Evolutionary conservation across 164 flowering plant species (phyloP), one percentile per base, ranked within the genome.

Genomic region (Dillenia suffruticosa): DNA sequence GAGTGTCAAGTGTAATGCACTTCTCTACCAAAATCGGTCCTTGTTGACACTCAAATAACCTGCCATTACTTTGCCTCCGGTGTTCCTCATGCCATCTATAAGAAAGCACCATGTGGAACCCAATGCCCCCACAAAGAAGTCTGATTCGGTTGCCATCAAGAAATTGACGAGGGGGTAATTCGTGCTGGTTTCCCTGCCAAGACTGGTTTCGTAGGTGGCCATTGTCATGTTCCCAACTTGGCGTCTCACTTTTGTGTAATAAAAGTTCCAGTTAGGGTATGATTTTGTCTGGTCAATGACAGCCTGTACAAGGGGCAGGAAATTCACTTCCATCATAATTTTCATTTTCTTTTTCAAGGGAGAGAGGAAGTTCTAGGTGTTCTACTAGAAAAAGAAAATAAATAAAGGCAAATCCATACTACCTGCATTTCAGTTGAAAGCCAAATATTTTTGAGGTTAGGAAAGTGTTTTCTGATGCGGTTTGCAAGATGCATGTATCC

Each of bases 371-470:
- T 4, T 32, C 40, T 5, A 32, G 6, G 40, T 45, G 45, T 55
- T 55, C 2, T 44, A n/a, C 7, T 44, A 15, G 17, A 12, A 44
- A 45, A 57, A n/a, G 19, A 15, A 52, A 44, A 57, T 44, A 45
- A 9, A 44, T 10, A 12, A n/a, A 7, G 17, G 47, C 15, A 44
- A 52, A 64, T 48, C 8, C 10, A 44, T 19, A 10, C 1, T n/a
- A 91, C 97, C 96, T 90, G 89, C 97, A 94, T 94, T 81, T 94
- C 97, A 0, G 99, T 88, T 43, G 97, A 94, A 56, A 94, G 90
- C 99, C 99, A 89, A 58, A 89, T 79, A 77, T 61, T 79, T 44
- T 81, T 78, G 3, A 91, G 88, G 46, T 87, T 72, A 12, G 96
- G 97, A 64, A 91, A 91, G 9, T 78, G 89, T 56, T 56, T 77